Evolutionary conservation across 2,329 filamentous ascomycete species (phyloP).

Genomic region (Penicillium sp.): DNA sequence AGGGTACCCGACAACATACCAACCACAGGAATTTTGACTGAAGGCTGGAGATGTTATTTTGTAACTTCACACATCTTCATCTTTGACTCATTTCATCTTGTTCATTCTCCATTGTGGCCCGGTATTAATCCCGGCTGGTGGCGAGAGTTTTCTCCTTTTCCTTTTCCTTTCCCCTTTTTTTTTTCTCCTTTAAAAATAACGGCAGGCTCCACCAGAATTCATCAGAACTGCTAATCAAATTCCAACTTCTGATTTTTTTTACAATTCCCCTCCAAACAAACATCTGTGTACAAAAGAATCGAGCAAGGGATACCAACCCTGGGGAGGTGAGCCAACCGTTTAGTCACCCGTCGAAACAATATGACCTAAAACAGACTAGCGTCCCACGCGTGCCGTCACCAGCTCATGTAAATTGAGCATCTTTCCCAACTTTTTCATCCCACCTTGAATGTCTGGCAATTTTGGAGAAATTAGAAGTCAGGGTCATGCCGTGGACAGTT

Average conservation of each 20-base stretch:
- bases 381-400: slow-evolving; percentile 28
- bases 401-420: slow-evolving; percentile 1
- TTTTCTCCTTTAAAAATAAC: too few relatives aligned
- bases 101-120: not conserved
- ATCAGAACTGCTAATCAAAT: not conserved
- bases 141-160: slow-evolving; percentile 5
- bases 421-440: slow-evolving; percentile 8
- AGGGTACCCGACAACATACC: slow-evolving; percentile 6
- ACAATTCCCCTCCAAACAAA: not conserved
- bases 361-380: slow-evolving; percentile 31
- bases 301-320: slow-evolving; percentile 9
- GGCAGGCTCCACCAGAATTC: not conserved
- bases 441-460: slow-evolving; percentile 4
- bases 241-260: not conserved
- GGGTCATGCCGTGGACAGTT: slow-evolving; percentile 51
- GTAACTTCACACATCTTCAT: not conserved
- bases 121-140: slow-evolving; percentile 3
- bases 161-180: not conserved
- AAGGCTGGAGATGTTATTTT: slow-evolving; percentile 4
- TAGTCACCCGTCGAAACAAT: slow-evolving; percentile 20
- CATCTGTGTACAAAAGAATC: not conserved
- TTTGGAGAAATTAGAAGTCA: slow-evolving; percentile 7
- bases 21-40: slow-evolving; percentile 7
- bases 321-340: slow-evolving; percentile 2
- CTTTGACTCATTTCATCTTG: not conserved